Evolutionary conservation across 2,329 filamentous ascomycete species (phyloP).

Genomic region (Akanthomyces dipterigenus): DNA sequence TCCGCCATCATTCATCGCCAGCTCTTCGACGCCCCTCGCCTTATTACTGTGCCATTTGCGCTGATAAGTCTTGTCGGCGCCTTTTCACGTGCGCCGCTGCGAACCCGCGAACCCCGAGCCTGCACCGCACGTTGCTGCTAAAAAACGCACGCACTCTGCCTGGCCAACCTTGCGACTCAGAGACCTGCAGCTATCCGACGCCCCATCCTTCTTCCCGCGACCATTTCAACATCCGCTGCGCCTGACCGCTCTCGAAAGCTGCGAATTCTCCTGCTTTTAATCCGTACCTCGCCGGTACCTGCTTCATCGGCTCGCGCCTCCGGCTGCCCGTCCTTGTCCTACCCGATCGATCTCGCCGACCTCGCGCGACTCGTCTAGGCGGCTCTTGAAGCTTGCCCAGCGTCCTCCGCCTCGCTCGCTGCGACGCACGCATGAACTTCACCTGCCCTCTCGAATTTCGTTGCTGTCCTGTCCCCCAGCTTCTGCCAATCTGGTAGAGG

Average conservation of each 20-base stretch:
- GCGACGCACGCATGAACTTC: not conserved
- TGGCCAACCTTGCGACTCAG: not conserved
- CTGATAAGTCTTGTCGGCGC: not conserved
- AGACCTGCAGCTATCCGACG: not conserved
- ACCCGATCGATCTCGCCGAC: constrained; percentile 1
- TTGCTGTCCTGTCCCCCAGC: not conserved
- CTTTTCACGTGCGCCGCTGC: not conserved
- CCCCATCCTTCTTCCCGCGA: not conserved
- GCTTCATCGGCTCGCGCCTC: not conserved
- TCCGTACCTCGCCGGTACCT: not conserved
- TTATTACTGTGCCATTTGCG: not conserved
- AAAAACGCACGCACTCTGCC: not conserved
- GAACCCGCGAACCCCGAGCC: not conserved
- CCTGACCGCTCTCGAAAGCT: not conserved
- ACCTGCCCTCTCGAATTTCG: not conserved
- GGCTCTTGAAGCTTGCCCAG: not conserved
- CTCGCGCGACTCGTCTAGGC: not conserved
- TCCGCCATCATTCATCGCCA: not conserved
- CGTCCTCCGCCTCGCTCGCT: not conserved
- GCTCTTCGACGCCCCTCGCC: not conserved
- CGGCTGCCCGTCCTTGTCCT: not conserved
- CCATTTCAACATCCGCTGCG: not conserved
- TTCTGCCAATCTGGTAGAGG: constrained; percentile 9
- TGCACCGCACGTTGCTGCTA: not conserved
- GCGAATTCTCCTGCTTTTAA: not conserved